A percentile compares a stretch with the other conserved stretches of the same genome.
Evolutionary conservation across 257 asterid genomes (phyloP).

Genomic region (Penstemon newberryi): DNA sequence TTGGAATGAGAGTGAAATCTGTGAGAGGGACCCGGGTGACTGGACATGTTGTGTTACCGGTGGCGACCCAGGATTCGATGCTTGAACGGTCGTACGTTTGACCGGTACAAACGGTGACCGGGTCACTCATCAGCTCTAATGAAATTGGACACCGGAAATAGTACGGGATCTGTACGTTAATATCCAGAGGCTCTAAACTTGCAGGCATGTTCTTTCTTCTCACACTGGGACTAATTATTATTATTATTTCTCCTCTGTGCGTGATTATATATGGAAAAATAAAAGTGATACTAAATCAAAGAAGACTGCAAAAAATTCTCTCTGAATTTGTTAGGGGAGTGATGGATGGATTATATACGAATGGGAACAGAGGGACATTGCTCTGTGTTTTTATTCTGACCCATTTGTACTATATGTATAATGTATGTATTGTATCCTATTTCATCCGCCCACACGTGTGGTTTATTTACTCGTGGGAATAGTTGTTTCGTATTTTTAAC

Average conservation of each 20-base stretch:
- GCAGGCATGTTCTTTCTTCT: conserved; percentile 54
- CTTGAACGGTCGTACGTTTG: conserved; percentile 76
- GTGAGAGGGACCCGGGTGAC: conserved; percentile 66
- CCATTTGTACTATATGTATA: conserved; percentile 29
- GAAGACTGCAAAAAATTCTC: conserved; percentile 41
- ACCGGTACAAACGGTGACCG: conserved; percentile 84
- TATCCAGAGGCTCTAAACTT: conserved; percentile 74
- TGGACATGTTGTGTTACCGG: conserved; percentile 49
- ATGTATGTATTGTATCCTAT: not conserved
- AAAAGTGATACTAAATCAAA: conserved; percentile 31
- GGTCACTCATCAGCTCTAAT: conserved; percentile 76
- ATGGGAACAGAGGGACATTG: conserved; percentile 55
- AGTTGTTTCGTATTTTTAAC: not conserved
- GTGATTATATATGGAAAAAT: not conserved
- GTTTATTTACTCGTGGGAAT: conserved; percentile 32
- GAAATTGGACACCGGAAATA: conserved; percentile 58
- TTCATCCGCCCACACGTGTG: conserved; percentile 50
- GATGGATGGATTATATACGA: conserved; percentile 37
- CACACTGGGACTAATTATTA: conserved; percentile 6
- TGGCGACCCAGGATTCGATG: conserved; percentile 57
- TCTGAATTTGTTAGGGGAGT: conserved; percentile 40
- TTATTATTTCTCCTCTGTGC: not conserved
- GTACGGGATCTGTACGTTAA: conserved; percentile 40
- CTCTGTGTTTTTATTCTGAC: conserved; percentile 47
- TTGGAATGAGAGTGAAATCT: conserved; percentile 74